Evolutionary conservation across 306 rosid species (phyloP).

Genomic region (Pyrus betulifolia): DNA sequence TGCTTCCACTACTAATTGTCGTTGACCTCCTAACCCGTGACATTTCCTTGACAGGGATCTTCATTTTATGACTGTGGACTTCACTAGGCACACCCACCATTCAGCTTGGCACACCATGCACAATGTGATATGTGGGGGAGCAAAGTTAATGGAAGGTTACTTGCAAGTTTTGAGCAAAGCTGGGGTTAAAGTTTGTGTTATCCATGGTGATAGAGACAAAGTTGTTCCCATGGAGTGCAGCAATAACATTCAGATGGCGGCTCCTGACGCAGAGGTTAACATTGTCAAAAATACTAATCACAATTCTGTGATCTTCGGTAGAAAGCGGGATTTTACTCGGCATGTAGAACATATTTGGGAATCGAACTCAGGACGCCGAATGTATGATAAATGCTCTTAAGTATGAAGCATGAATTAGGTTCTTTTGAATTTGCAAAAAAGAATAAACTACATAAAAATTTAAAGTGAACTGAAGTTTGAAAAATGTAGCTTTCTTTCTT

Average conservation of each 20-base stretch:
- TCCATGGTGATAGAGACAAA: constrained; percentile 59
- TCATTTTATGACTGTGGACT: constrained; percentile 37
- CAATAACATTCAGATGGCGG: constrained; percentile 35
- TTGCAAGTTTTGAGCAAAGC: constrained; percentile 34
- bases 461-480: too few relatives aligned
- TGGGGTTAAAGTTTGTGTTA: constrained; percentile 41
- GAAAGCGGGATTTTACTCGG: constrained; percentile 45
- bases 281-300: constrained; percentile 53
- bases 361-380: background rate
- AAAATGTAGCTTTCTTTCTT: too few relatives aligned
- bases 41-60: constrained; percentile 33
- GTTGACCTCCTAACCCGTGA: too few relatives aligned
- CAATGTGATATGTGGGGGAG: constrained; percentile 78
- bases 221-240: constrained; percentile 53
- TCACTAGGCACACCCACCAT: constrained; percentile 77
- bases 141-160: constrained; percentile 40
- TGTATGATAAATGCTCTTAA: too few relatives aligned
- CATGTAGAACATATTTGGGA: constrained; percentile 41
- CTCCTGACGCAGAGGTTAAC: constrained; percentile 44
- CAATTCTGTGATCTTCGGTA: constrained; percentile 40
- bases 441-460: too few relatives aligned
- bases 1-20: background rate
- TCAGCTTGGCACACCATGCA: constrained; percentile 92
- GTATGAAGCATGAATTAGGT: too few relatives aligned
- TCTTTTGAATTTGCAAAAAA: too few relatives aligned